Percentiles rank a stretch among this genome's conserved stretches.
Conservation (phyloP, 768 basidiomycete species). For the Heimioporus sp. region DNA sequence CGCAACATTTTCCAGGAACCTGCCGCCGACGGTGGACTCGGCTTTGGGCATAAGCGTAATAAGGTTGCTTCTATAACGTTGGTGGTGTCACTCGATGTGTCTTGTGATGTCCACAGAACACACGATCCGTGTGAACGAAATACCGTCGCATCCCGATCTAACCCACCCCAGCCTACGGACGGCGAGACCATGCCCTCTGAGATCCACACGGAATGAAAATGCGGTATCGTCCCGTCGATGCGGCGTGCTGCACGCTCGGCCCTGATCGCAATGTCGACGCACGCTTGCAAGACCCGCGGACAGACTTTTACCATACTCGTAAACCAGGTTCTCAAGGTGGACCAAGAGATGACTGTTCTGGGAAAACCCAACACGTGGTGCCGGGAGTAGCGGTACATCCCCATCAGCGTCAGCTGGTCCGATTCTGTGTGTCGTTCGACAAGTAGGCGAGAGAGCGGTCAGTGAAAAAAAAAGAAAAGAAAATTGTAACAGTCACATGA, state of each 20-base stretch:
- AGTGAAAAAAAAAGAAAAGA: neutral
- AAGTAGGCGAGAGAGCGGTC: no score
- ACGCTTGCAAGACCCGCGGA: conserved; percentile 24
- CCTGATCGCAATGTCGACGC: conserved; percentile 16
- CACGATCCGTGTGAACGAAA: conserved; percentile 14
- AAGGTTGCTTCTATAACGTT: conserved; percentile 25
- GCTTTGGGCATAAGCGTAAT: conserved; percentile 20
- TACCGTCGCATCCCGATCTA: no score
- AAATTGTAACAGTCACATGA: conserved; percentile 13
- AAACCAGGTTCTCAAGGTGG: neutral
- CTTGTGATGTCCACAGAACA: conserved; percentile 22
- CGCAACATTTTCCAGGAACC: conserved; percentile 21
- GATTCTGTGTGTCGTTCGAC: conserved; percentile 10
- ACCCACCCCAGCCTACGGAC: no score
- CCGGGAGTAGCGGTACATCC: no score
- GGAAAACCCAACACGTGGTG: no score
- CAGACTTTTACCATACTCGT: conserved; percentile 7
- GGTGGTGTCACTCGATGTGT: conserved; percentile 14
- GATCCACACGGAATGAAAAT: no score
- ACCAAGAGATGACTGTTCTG: no score
- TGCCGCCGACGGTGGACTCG: neutral
- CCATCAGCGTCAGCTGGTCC: no score
- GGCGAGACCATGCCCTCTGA: no score
- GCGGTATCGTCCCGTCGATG: no score
- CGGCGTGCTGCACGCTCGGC: no score